phyloP scores from a whole-genome alignment of 495 filamentous ascomycete species.

The Collariella sp. region DNA sequence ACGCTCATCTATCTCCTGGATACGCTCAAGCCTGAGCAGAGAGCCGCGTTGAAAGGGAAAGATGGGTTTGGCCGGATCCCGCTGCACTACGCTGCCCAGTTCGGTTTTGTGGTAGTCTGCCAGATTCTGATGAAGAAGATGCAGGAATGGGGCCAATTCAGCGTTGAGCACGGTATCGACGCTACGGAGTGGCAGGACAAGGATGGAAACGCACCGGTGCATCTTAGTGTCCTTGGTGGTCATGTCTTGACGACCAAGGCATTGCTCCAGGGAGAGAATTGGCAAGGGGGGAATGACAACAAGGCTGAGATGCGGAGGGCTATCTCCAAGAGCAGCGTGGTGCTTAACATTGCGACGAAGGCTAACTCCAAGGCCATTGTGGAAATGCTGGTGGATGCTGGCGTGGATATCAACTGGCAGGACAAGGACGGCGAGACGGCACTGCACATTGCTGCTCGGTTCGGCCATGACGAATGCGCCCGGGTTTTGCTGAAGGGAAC shows the following conservation, averaged over 20 bases:
- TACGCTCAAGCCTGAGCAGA: conserved; percentile 58
- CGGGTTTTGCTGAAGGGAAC: conserved; percentile 63
- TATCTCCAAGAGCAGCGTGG: conserved; percentile 79
- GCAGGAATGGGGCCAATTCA: conserved; percentile 80
- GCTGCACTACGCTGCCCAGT: conserved; percentile 92
- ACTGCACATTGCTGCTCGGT: conserved; percentile 83
- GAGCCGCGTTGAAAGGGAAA: conserved; percentile 53
- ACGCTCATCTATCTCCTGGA: conserved; percentile 69
- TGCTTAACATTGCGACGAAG: conserved; percentile 77
- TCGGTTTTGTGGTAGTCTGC: conserved; percentile 81
- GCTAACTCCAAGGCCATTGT: conserved; percentile 77
- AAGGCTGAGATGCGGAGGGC: conserved; percentile 55
- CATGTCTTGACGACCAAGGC: conserved; percentile 77
- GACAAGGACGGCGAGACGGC: conserved; percentile 90
- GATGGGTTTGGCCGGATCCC: conserved; percentile 81
- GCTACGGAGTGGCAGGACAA: conserved; percentile 79
- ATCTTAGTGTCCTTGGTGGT: conserved; percentile 85
- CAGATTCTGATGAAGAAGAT: conserved; percentile 80
- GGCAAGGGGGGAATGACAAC: conserved; percentile 49
- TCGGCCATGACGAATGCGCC: conserved; percentile 74
- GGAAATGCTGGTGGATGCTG: conserved; percentile 76
- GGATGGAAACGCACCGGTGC: conserved; percentile 84
- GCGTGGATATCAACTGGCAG: conserved; percentile 89
- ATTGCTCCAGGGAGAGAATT: conserved; percentile 71
- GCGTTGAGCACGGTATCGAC: conserved; percentile 77